phyloP scores from a whole-genome alignment of 306 rosid species.

The Sechiopsis laciniata region DNA sequence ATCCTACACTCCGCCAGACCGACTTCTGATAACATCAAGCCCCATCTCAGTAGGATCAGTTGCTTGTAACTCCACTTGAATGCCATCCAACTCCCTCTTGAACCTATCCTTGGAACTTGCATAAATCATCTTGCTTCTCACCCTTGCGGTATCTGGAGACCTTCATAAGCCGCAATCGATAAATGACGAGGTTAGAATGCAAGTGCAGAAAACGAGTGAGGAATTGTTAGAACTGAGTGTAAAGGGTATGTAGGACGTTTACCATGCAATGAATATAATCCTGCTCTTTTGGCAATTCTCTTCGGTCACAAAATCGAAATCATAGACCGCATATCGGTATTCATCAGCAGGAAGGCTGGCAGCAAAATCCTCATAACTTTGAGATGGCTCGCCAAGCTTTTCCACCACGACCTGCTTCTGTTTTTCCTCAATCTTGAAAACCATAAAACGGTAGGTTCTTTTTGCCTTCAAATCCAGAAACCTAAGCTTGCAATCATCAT shows the following conservation, averaged over 20 bases:
- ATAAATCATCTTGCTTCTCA: slow-evolving; percentile 23
- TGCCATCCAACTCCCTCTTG: slow-evolving; percentile 23
- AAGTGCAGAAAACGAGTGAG: background rate
- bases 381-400: slow-evolving; percentile 38
- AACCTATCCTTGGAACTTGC: slow-evolving; percentile 23
- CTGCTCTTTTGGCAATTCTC: slow-evolving; percentile 52
- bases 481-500: slow-evolving; percentile 46
- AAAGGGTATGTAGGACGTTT: background rate
- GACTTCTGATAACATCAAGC: slow-evolving; percentile 24
- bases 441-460: slow-evolving; percentile 44
- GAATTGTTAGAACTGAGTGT: background rate
- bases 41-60: slow-evolving; percentile 26
- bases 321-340: slow-evolving; percentile 52
- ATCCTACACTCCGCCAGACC: background rate
- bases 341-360: slow-evolving; percentile 44
- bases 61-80: slow-evolving; percentile 24
- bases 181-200: background rate
- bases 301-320: slow-evolving; percentile 41
- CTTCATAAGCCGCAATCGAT: background rate
- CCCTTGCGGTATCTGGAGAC: slow-evolving; percentile 18
- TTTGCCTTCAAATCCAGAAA: slow-evolving; percentile 48
- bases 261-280: slow-evolving; percentile 52
- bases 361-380: slow-evolving; percentile 39
- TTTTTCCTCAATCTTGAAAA: slow-evolving; percentile 46
- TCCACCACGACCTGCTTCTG: slow-evolving; percentile 46